Base-by-base conservation (phyloP, 495 filamentous ascomycete species). In the Lophium mytilinum region DNA sequence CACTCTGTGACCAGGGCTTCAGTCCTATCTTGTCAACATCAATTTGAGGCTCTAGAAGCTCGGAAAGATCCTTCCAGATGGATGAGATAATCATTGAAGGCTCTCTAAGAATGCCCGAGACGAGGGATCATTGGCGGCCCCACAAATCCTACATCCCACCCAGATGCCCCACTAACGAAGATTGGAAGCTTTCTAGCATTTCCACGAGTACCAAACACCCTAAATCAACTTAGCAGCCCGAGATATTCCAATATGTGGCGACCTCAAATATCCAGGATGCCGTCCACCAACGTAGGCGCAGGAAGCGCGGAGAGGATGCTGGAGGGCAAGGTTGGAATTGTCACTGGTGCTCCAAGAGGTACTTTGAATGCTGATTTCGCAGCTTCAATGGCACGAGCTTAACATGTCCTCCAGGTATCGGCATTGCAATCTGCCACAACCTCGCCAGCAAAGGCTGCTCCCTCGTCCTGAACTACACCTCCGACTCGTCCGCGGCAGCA, bases 361-460 rank as follows among this genome's bases (percentile, higher is more conserved):
- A 57, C 34, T 35, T 17, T 37, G 10, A 15, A 36, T 30, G 24
- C 24, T 30, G 24, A 30, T 30, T 30, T 30, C 6, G 24, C 24
- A 30, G 24, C 24, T 2, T 15, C 24, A 19, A 30, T 47, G 17
- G 14, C 30, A 50, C 50, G 34, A 1, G 15, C 15, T 57, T 33
- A 37, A 0, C n/a, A 17, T 17, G 46, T 62, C 34, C 15, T 14
- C 21, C 37, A 94, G 90, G 90, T 61, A 95, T 96, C 66, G 90
- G 90, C 49, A 86, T 83, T 55, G 85, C 87, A n/a, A 89, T 91
- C 62, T 84, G 83, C 37, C 79, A 78, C 49, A 92, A 93, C 63
- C 69, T 74, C 34, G 71, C 71, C 47, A 58, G 55, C 55, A 74
- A 74, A 67, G 71, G 58, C 70, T 83, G 52, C 75, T 77, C 67